Evolutionary conservation across 108 stramenopile species (phyloP).

Genomic region (Cyclotella atomus): DNA sequence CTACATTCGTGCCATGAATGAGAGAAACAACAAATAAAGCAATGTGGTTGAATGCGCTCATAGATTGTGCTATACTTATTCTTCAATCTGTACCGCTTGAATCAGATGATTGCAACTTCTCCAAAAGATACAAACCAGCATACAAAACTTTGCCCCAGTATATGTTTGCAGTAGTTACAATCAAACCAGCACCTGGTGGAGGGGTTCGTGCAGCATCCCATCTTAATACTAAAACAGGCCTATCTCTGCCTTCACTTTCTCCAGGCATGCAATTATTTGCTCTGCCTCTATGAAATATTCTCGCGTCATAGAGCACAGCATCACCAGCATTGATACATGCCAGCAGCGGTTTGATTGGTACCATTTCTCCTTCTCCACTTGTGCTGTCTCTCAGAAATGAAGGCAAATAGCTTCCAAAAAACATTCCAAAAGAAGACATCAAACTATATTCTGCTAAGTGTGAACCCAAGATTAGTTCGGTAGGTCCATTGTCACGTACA

Average conservation of each 20-base stretch:
- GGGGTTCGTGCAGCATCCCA: slow-evolving; percentile 40
- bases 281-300: slow-evolving; percentile 45
- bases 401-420: neutral
- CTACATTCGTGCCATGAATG: slow-evolving; percentile 62
- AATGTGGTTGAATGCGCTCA: neutral
- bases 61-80: neutral
- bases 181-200: slow-evolving; percentile 40
- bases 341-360: slow-evolving; percentile 12
- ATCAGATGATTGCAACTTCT: neutral
- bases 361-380: neutral
- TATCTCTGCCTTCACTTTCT: neutral
- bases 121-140: slow-evolving; percentile 18
- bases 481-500: slow-evolving; percentile 41
- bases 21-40: slow-evolving; percentile 26
- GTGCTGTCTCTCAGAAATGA: neutral
- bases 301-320: slow-evolving; percentile 36
- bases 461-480: slow-evolving; percentile 33
- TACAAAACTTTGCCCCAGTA: slow-evolving; percentile 26
- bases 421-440: slow-evolving; percentile 6
- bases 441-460: slow-evolving; percentile 24
- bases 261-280: slow-evolving; percentile 5
- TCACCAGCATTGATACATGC: slow-evolving; percentile 41
- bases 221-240: slow-evolving; percentile 41
- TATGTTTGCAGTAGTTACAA: slow-evolving; percentile 27
- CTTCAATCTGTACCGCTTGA: neutral